phyloP scores from a whole-genome alignment of 2,329 filamentous ascomycete species.

The Monosporascus sp. region DNA sequence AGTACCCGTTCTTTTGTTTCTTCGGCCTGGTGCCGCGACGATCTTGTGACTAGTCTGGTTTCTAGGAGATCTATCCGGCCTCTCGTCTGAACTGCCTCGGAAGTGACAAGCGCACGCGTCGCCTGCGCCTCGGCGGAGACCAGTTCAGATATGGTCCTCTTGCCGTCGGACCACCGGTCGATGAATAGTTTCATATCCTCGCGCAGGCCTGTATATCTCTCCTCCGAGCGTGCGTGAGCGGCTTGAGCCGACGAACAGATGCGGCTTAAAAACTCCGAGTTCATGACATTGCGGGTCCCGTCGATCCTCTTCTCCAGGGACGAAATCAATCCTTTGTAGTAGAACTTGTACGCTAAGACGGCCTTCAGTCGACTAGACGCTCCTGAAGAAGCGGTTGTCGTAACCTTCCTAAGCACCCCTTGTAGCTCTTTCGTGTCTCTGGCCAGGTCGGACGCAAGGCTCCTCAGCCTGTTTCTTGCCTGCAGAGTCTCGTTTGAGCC shows the following conservation, averaged over 20 bases:
- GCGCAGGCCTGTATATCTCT: slow-evolving; percentile 1
- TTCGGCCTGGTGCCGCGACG: not conserved
- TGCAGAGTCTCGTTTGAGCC: not conserved
- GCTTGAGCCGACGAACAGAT: slow-evolving; percentile 9
- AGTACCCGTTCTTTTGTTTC: not conserved
- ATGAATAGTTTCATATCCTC: slow-evolving; percentile 3
- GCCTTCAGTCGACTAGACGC: not conserved
- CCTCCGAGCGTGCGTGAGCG: not conserved
- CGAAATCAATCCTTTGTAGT: not conserved
- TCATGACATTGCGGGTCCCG: not conserved
- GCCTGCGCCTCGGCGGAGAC: slow-evolving; percentile 1
- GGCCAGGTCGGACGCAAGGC: slow-evolving; percentile 1
- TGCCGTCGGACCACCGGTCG: slow-evolving; percentile 5
- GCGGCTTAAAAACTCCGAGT: slow-evolving; percentile 4
- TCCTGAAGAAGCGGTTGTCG: not conserved
- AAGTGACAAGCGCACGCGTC: slow-evolving; percentile 3
- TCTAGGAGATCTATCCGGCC: not conserved
- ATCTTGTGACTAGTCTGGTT: not conserved
- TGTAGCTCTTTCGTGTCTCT: slow-evolving; percentile 1
- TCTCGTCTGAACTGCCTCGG: not conserved
- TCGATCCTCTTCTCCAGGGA: slow-evolving; percentile 3
- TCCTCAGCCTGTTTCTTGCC: slow-evolving; percentile 3
- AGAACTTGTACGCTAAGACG: not conserved
- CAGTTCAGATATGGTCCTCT: slow-evolving; percentile 2
- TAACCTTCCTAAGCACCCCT: not conserved